Evolutionary conservation across 169 alveolate genomes (phyloP).

Genomic region (Cryptosporidium meleagridis): DNA sequence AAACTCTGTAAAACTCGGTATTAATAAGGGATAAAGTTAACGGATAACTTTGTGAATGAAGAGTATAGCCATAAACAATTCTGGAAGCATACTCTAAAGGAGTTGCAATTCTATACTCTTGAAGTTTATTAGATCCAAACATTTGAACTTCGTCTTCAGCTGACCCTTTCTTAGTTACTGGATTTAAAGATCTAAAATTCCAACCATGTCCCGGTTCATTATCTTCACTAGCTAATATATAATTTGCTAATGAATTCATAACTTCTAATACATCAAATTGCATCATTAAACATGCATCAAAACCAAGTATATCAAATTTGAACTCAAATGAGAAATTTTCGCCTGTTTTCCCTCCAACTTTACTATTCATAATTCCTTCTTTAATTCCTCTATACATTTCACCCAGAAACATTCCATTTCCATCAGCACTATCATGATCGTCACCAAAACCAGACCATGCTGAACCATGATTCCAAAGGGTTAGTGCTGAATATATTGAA

Average conservation of each 20-base stretch:
- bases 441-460: conserved; percentile 83
- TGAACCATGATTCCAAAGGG: conserved; percentile 82
- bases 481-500: conserved; percentile 76
- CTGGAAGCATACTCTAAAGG: conserved; percentile 79
- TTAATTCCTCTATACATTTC: conserved; percentile 73
- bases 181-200: conserved; percentile 77
- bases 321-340: conserved; percentile 59
- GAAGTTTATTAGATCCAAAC: conserved; percentile 13
- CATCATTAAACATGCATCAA: conserved; percentile 82
- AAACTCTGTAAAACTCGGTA: conserved; percentile 72
- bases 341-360: conserved; percentile 57
- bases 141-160: conserved; percentile 25
- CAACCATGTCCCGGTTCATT: conserved; percentile 83
- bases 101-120: conserved; percentile 71
- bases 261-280: conserved; percentile 78
- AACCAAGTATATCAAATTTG: conserved; percentile 78
- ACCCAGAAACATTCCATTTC: conserved; percentile 72
- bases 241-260: conserved; percentile 78
- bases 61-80: conserved; percentile 75
- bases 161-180: conserved; percentile 49
- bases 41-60: conserved; percentile 74
- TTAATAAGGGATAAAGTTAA: conserved; percentile 78
- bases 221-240: conserved; percentile 81
- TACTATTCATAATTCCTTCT: conserved; percentile 67
- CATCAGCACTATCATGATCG: conserved; percentile 79